Evolutionary conservation across 148 eudicot species (phyloP).

Genomic region (Rhododendron henanense): DNA sequence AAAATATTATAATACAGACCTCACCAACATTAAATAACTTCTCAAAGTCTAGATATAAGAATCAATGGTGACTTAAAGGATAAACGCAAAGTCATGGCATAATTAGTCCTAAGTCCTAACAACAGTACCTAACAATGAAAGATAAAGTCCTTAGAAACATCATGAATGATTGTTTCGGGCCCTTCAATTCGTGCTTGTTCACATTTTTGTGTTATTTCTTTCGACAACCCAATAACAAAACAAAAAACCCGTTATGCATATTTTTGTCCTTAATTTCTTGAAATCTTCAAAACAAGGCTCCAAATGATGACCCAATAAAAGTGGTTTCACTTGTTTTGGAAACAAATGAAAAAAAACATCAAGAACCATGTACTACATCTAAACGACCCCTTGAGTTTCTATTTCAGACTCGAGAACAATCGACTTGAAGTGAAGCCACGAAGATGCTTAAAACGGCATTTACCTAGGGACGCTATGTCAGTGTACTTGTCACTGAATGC

Average conservation of each 20-base stretch:
- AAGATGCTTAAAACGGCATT: conserved; percentile 9
- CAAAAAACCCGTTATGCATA: background rate
- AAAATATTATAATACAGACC: background rate
- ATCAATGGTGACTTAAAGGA: background rate
- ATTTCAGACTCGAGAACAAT: background rate
- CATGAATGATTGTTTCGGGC: background rate
- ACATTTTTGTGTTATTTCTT: background rate
- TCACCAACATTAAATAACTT: background rate
- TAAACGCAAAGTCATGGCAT: background rate
- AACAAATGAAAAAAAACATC: background rate
- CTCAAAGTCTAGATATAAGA: background rate
- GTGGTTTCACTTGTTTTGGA: background rate
- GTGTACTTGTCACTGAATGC: conserved; percentile 98
- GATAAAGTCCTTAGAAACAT: background rate
- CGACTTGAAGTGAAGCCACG: background rate
- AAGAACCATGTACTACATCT: background rate
- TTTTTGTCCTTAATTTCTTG: background rate
- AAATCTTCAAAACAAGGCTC: background rate
- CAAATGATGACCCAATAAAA: background rate
- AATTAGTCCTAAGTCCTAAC: background rate
- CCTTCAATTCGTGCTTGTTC: background rate
- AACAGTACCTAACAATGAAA: background rate
- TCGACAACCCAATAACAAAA: background rate
- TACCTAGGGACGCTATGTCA: conserved; percentile 94
- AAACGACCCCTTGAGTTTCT: background rate